Conservation (phyloP, 163 green algal species). For the Chlamydomonas reinhardtii region DNA sequence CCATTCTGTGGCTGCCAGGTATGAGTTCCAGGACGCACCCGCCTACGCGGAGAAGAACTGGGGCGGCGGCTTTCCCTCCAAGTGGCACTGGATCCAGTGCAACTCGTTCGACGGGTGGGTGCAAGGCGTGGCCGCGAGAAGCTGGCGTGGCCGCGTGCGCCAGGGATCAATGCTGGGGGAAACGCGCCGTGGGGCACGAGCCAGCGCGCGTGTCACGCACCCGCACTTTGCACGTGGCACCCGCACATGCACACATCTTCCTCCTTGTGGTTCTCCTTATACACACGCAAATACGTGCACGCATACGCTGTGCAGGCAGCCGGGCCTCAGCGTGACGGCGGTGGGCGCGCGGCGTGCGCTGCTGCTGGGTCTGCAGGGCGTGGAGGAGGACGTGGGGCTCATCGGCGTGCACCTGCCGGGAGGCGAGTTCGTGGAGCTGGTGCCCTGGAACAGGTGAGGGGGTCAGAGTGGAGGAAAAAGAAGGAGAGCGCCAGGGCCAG, state of each 20-base stretch:
- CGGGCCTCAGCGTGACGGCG: slow-evolving; percentile 83
- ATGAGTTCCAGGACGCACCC: slow-evolving; percentile 89
- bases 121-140: no score
- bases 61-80: slow-evolving; percentile 94
- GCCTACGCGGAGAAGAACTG: slow-evolving; percentile 99
- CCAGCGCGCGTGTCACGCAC: no score
- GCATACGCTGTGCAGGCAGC: slow-evolving; percentile 47
- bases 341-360: slow-evolving; percentile 81
- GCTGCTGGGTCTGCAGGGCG: slow-evolving; percentile 67
- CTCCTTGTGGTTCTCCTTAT: no score
- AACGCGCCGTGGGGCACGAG: no score
- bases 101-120: slow-evolving; percentile 78
- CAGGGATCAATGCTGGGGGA: no score
- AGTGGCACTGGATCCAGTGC: slow-evolving; percentile 94
- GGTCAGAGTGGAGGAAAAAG: background rate
- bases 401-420: slow-evolving; percentile 88
- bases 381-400: slow-evolving; percentile 92
- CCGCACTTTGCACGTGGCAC: no score
- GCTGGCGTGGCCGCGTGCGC: no score
- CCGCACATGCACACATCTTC: no score
- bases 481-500: no score
- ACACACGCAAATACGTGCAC: no score
- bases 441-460: slow-evolving; percentile 74
- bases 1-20: no score
- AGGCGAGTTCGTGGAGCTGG: slow-evolving; percentile 84